Base-by-base conservation (phyloP, 257 asterid genomes). In the Solanum medicagineum region DNA sequence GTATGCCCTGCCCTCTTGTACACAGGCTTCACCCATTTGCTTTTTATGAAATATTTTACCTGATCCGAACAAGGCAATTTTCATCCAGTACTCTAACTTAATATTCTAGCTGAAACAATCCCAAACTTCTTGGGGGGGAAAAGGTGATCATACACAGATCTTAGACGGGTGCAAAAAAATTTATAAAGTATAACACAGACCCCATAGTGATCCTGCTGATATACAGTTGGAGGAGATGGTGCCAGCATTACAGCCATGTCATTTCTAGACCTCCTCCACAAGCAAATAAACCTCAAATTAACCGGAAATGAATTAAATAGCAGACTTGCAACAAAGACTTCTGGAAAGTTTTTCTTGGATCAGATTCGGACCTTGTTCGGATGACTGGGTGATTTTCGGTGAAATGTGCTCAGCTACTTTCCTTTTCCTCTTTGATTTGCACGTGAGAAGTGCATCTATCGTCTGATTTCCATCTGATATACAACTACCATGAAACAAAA, bases 381-480 rank as follows among this genome's bases (percentile, higher is more conserved):
- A 87, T 49, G 90, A 80, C 75, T 89, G 89, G 60, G 91, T 88
- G 85, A 74, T 89, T 87, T 85, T 92, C 69, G 86, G 92, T 81
- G 86, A 87, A 88, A 74, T 62, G 36, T 62, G 71, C 85, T 95
- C 95, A 17, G 85, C 87, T 77, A 88, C 93, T 11, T 92, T 95
- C 90, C 98, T 89, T n/a, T 95, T 97, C 91, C 99, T 91, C 90
- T 96, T 96, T 62, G 92, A 73, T 91, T 88, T 94, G 92, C 95
- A 92, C 81, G 98, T 95, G 88, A 97, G 98, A 74, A 97, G 97
- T 44, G 97, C 88, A 89, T 97, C 99, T 84, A 97, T 81, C 81
- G 98, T 95, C 90, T 93, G 98, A 93, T 92, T 89, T 84, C 96
- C 94, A 91, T 95, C 98, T 93, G 97, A 93, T 93, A 90, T 90